Conservation (phyloP, 75 land plant species). For the Pinus albicaulis region DNA sequence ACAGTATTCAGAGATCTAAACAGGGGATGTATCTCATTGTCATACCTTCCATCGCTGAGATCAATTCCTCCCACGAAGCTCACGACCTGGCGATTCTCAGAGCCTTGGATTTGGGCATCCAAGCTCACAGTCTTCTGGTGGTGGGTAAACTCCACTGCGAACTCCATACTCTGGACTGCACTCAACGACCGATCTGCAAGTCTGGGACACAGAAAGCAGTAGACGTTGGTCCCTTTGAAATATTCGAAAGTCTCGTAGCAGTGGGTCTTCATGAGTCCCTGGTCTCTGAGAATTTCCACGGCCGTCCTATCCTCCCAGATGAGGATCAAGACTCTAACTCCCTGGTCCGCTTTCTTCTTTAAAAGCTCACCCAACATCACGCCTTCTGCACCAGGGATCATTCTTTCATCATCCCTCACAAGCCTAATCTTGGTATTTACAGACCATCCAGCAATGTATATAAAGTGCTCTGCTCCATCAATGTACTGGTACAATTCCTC, state of each 20-base stretch:
- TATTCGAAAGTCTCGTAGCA: too few relatives aligned
- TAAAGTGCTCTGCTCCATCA: conserved; percentile 33
- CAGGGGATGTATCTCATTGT: conserved; percentile 65
- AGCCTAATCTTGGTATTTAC: conserved; percentile 17
- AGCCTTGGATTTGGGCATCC: conserved; percentile 19
- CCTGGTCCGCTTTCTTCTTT: conserved; percentile 33
- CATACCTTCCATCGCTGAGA: conserved; percentile 33
- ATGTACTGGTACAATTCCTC: conserved; percentile 47
- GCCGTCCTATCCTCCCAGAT: not conserved
- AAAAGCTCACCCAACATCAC: conserved; percentile 30
- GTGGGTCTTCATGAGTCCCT: too few relatives aligned
- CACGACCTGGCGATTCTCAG: conserved; percentile 16
- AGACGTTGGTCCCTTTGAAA: not conserved
- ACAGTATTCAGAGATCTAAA: conserved; percentile 49
- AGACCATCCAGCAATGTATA: conserved; percentile 54
- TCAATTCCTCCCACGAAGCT: conserved; percentile 81
- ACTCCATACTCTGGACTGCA: conserved; percentile 17
- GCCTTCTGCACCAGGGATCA: conserved; percentile 28
- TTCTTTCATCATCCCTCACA: conserved; percentile 23
- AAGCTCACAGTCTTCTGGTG: conserved; percentile 48
- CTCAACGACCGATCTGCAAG: conserved; percentile 25
- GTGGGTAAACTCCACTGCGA: conserved; percentile 43
- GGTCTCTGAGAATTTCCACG: too few relatives aligned
- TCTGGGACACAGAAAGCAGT: conserved; percentile 48
- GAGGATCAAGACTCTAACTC: conserved; percentile 31